Conservation (phyloP, 371 early-diverging fungal genomes). For the Syncephalis fuscata region DNA sequence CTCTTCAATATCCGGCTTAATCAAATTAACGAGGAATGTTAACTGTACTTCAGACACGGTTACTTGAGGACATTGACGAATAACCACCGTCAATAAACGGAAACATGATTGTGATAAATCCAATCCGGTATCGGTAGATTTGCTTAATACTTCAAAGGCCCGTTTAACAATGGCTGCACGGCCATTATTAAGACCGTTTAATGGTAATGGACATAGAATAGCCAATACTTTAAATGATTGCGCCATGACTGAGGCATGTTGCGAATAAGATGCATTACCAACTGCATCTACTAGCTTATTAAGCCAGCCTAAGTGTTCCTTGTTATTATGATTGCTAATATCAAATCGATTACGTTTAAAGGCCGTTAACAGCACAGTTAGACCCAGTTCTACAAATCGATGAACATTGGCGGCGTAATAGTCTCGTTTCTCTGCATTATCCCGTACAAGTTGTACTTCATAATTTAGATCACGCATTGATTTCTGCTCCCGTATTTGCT, state of each 20-base stretch:
- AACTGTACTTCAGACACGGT: constrained; percentile 57
- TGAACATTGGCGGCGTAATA: constrained; percentile 65
- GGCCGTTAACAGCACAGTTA: constrained; percentile 49
- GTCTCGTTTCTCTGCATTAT: constrained; percentile 17
- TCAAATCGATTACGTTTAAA: constrained; percentile 51
- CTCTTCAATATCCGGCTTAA: constrained; percentile 79
- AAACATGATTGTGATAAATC: constrained; percentile 64
- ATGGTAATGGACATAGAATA: constrained; percentile 39
- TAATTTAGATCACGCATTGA: constrained; percentile 39
- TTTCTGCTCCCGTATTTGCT: constrained; percentile 22
- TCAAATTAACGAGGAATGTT: constrained; percentile 52
- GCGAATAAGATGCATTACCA: constrained; percentile 67
- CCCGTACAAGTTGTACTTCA: constrained; percentile 53
- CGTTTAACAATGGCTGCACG: constrained; percentile 61
- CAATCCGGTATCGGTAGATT: constrained; percentile 39
- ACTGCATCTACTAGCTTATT: constrained; percentile 66
- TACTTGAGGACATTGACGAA: constrained; percentile 43
- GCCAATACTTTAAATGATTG: constrained; percentile 51
- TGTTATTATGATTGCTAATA: constrained; percentile 13
- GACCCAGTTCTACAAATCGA: constrained; percentile 83
- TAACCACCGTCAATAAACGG: constrained; percentile 56
- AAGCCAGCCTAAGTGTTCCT: constrained; percentile 39
- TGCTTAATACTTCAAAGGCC: constrained; percentile 48
- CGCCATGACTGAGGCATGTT: constrained; percentile 45
- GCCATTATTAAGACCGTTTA: constrained; percentile 43